Conservation (phyloP, 768 basidiomycete species). For the Pleurotus giganteus region DNA sequence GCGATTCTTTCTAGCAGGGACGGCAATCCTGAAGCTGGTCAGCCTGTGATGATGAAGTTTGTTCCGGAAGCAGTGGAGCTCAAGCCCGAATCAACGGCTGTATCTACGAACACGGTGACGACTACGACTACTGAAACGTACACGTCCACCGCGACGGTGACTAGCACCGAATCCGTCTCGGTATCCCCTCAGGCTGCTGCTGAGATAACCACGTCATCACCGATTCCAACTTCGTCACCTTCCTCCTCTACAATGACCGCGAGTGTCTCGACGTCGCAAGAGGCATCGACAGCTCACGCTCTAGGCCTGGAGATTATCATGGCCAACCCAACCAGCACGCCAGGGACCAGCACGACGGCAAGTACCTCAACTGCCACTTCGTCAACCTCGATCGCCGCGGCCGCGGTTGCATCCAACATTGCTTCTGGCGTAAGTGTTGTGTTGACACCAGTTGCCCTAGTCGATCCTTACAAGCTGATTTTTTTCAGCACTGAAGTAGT, state of each 20-base stretch:
- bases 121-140: neutral
- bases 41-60: constrained; percentile 9
- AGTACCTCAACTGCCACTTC: constrained; percentile 9
- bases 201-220: constrained; percentile 55
- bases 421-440: constrained; percentile 15
- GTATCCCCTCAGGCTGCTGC: too few relatives aligned
- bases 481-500: neutral
- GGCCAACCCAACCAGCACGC: constrained; percentile 1
- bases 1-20: neutral
- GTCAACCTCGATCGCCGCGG: constrained; percentile 25
- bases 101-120: constrained; percentile 1
- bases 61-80: constrained; percentile 9
- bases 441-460: neutral
- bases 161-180: constrained; percentile 12
- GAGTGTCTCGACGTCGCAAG: neutral
- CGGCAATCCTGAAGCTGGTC: neutral
- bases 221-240: constrained; percentile 31
- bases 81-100: neutral
- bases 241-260: constrained; percentile 21
- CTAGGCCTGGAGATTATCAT: constrained; percentile 20
- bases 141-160: constrained; percentile 17
- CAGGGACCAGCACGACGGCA: constrained; percentile 9
- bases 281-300: constrained; percentile 22
- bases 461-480: neutral
- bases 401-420: constrained; percentile 32